phyloP scores from a whole-genome alignment of 1,284 basidiomycete genomes.

The Mycena sp. region DNA sequence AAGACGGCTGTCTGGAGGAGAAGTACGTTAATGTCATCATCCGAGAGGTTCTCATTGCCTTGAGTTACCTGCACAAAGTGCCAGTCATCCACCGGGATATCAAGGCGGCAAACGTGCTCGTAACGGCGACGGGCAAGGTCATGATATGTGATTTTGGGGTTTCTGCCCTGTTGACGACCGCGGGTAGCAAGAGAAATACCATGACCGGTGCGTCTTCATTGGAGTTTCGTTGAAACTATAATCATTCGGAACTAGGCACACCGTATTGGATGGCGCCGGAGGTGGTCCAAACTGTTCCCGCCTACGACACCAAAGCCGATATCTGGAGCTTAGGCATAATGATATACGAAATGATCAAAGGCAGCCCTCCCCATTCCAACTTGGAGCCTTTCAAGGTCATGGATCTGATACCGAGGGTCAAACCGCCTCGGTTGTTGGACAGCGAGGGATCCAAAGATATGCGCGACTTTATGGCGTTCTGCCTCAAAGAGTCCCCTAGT shows the following conservation, averaged over 20 bases:
- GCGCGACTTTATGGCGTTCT: slow-evolving; percentile 89
- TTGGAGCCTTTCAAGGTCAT: slow-evolving; percentile 90
- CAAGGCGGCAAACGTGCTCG: slow-evolving; percentile 95
- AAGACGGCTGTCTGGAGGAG: slow-evolving; percentile 89
- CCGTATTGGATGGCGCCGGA: slow-evolving; percentile 99
- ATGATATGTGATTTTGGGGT: slow-evolving; percentile 98
- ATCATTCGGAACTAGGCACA: slow-evolving; percentile 60
- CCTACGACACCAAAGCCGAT: slow-evolving; percentile 95
- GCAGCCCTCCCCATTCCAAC: slow-evolving; percentile 91
- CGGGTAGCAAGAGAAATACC: slow-evolving; percentile 91
- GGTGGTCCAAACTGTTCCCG: slow-evolving; percentile 87
- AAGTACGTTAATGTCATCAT: slow-evolving; percentile 90
- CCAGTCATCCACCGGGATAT: slow-evolving; percentile 97
- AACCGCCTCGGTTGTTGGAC: slow-evolving; percentile 86
- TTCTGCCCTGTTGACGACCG: slow-evolving; percentile 89
- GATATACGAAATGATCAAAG: slow-evolving; percentile 94
- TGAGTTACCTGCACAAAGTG: slow-evolving; percentile 91
- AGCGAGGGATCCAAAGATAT: slow-evolving; percentile 86
- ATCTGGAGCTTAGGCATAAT: slow-evolving; percentile 98
- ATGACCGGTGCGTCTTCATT: slow-evolving; percentile 67
- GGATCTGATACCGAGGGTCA: slow-evolving; percentile 89
- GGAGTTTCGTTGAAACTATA: not conserved
- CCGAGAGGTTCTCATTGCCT: slow-evolving; percentile 88
- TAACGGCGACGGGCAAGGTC: slow-evolving; percentile 89
- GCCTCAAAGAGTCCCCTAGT: slow-evolving; percentile 86